Evolutionary conservation across 352 stramenopile genomes (phyloP).

Genomic region (Plasmopara muralis): DNA sequence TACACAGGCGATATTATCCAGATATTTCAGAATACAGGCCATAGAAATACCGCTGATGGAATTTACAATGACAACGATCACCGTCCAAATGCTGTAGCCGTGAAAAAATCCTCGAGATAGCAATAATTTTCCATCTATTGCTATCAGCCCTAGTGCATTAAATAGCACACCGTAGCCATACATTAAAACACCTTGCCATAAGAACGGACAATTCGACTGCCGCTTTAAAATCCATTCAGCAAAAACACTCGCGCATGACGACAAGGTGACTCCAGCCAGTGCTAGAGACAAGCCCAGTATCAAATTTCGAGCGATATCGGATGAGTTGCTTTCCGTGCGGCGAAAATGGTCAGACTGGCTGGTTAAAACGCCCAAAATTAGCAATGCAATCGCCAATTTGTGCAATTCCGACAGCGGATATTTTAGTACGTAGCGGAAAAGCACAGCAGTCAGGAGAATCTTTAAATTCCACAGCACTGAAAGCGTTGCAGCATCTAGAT

Average conservation of each 20-base stretch:
- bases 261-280: conserved; percentile 63
- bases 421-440: conserved; percentile 78
- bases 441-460: conserved; percentile 75
- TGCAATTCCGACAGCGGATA: conserved; percentile 57
- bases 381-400: conserved; percentile 60
- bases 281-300: conserved; percentile 48
- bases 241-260: conserved; percentile 79
- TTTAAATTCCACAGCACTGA: conserved; percentile 87
- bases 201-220: conserved; percentile 53
- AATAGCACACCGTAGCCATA: conserved; percentile 75
- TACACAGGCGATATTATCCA: conserved; percentile 85
- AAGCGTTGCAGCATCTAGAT: conserved; percentile 74
- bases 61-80: conserved; percentile 69
- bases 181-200: conserved; percentile 77
- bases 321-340: background rate
- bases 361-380: conserved; percentile 75
- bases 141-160: conserved; percentile 49
- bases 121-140: conserved; percentile 27
- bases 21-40: conserved; percentile 81
- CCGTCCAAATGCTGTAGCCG: conserved; percentile 72
- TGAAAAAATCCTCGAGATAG: conserved; percentile 52
- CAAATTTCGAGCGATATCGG: conserved; percentile 13
- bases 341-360: conserved; percentile 58
- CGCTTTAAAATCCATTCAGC: conserved; percentile 82
- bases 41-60: conserved; percentile 65